Percentiles rank a stretch among this genome's conserved stretches.
Conservation (phyloP, 306 rosid species). For the Ziziphus jujuba region DNA sequence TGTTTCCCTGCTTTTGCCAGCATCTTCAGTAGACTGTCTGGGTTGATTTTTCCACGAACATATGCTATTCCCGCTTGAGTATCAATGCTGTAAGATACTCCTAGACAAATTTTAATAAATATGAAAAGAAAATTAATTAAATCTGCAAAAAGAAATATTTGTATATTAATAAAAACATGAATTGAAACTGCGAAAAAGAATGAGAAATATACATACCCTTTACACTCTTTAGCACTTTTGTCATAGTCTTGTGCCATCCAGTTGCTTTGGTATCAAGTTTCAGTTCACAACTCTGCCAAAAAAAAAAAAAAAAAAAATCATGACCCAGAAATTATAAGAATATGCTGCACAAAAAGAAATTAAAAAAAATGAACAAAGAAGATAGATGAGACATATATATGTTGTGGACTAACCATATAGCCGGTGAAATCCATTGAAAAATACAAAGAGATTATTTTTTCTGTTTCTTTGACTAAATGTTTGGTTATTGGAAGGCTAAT, state of each 20-base stretch:
- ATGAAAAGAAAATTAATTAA: neutral
- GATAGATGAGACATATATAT: neutral
- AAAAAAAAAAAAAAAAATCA: neutral
- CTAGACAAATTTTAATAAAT: neutral
- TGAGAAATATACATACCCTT: neutral
- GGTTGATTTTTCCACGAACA: conserved; percentile 10
- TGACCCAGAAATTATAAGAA: neutral
- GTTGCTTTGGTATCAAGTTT: conserved; percentile 23
- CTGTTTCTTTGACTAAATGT: too few relatives aligned
- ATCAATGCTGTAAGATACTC: conserved; percentile 26
- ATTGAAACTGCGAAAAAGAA: neutral
- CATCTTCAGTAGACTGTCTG: conserved; percentile 1
- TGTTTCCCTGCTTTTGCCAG: conserved; percentile 29
- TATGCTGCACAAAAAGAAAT: neutral
- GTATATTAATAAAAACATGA: too few relatives aligned
- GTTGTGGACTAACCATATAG: neutral
- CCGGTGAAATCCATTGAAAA: neutral
- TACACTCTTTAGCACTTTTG: conserved; percentile 16
- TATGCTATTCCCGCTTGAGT: conserved; percentile 3
- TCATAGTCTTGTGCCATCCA: conserved; percentile 33
- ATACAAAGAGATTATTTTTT: too few relatives aligned
- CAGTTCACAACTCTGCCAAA: conserved; percentile 23
- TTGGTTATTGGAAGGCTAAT: too few relatives aligned
- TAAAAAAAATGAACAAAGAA: neutral
- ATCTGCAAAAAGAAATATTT: neutral